Base-by-base conservation (phyloP, 495 filamentous ascomycete species). In the Neurospora sp. region DNA sequence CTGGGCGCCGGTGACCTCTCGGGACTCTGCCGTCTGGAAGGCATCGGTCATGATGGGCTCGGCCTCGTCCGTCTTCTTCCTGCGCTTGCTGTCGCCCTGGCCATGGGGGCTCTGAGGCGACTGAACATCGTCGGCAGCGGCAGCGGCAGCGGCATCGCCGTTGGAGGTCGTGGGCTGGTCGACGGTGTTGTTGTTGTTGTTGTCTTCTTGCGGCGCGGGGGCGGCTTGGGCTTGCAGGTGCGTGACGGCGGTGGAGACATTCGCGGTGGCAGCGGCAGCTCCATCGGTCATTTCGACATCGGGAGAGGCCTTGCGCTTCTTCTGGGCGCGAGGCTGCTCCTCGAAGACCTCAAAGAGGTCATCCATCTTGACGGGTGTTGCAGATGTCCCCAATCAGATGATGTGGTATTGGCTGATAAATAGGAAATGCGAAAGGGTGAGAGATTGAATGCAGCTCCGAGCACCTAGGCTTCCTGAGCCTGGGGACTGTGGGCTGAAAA, bases 21-120 rank as follows among this genome's bases (percentile, higher is more conserved):
- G 85, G 53, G 94, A 94, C 81, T 97, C 91, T 78, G 94, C 93
- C n/a, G 96, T 97, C 82, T 98, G 90, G 81, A 98, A 99, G 16
- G 92, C 88, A 82, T 99, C 96, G 48, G 94, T 94, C 73, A 98
- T 88, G 45, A 98, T 89, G 20, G 96, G 93, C 73, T 91, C 93
- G 17, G 90, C 87, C 75, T 88, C 90, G 48, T 87, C 86, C 68
- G 94, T 88, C 75, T 90, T 88, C 75, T 92, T 88, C 74, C 89
- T 90, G 48, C 95, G 90, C 82, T 98, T 99, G 72, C 80, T 79
- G 68, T 81, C 80, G 73, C 80, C 79, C 14, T 81, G 79, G 71
- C 77, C 41, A 79, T 73, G 6, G 75, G 53, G 12, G 69, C 61
- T 74, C 59, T 41, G 42, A 40, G 48, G 74, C 70, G 35, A 20